Conservation (phyloP, 352 stramenopile genomes). For the Pythium chondricola region DNA sequence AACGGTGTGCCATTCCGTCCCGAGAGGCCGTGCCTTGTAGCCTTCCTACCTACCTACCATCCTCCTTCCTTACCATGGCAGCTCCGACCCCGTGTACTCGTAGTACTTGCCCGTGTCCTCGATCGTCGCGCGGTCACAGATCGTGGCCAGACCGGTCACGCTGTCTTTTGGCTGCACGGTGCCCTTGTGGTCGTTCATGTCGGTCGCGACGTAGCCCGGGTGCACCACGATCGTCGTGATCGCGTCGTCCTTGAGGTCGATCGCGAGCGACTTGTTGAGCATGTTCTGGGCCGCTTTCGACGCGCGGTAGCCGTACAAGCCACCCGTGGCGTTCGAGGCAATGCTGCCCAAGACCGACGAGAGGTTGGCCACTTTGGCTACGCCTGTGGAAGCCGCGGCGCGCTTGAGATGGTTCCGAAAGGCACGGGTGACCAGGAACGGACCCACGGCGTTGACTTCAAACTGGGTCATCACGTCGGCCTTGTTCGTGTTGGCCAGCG, state of each 20-base stretch:
- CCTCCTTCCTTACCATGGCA: conserved; percentile 33
- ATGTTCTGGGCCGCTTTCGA: conserved; percentile 71
- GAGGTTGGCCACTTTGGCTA: conserved; percentile 32
- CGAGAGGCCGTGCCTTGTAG: no score
- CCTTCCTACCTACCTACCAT: no score
- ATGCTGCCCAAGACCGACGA: conserved; percentile 46
- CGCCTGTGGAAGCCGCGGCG: conserved; percentile 7
- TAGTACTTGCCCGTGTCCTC: conserved; percentile 41
- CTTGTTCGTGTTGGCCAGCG: conserved; percentile 27
- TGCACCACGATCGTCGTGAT: conserved; percentile 37
- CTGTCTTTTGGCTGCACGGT: conserved; percentile 25
- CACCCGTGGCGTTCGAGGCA: conserved; percentile 28
- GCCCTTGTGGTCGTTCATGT: conserved; percentile 30
- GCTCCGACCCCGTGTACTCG: conserved; percentile 27
- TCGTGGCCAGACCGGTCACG: conserved; percentile 21
- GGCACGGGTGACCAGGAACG: conserved; percentile 49
- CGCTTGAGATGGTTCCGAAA: conserved; percentile 37
- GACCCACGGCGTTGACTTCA: conserved; percentile 54
- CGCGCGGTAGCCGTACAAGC: conserved; percentile 55
- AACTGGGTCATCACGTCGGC: conserved; percentile 50
- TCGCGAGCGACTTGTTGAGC: conserved; percentile 32
- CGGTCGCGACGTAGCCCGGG: conserved; percentile 46
- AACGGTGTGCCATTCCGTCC: no score
- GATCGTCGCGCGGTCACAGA: conserved; percentile 26
- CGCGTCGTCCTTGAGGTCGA: conserved; percentile 36